phyloP scores from a whole-genome alignment of 2,329 filamentous ascomycete genomes.

The Epichloe hybrida region DNA sequence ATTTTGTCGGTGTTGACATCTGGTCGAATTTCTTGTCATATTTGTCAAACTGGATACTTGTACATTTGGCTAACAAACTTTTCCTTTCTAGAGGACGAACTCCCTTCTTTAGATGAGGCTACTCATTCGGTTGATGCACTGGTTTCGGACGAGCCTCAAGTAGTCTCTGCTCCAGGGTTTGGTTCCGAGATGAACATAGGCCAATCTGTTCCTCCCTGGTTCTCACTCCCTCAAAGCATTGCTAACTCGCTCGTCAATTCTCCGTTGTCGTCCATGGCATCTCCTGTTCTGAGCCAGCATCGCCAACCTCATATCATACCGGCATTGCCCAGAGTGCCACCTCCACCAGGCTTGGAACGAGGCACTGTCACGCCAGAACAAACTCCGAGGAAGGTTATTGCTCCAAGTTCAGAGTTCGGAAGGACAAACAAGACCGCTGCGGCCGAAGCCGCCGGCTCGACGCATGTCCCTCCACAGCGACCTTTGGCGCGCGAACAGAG shows the following conservation, averaged over 20 bases:
- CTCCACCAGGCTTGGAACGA: conserved; percentile 13
- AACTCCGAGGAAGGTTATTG: conserved; percentile 15
- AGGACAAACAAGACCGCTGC: conserved; percentile 32
- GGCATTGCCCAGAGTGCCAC: conserved; percentile 13
- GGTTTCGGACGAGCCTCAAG: conserved; percentile 43
- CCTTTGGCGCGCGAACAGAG: conserved; percentile 8
- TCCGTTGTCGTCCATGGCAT: conserved; percentile 7
- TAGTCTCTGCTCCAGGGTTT: conserved; percentile 4
- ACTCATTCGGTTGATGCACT: conserved; percentile 53
- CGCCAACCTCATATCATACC: conserved; percentile 13
- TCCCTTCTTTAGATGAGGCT: conserved; percentile 47
- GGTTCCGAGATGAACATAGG: conserved; percentile 5
- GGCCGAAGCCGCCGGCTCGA: conserved; percentile 31
- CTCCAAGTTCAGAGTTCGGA: conserved; percentile 22
- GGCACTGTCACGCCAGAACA: conserved; percentile 20
- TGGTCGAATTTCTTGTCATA: conserved; percentile 15
- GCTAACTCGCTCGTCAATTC: conserved; percentile 2
- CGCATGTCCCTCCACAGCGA: conserved; percentile 30
- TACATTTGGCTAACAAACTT: conserved; percentile 26
- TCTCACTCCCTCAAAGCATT: conserved; percentile 10
- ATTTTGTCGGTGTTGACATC: conserved; percentile 6
- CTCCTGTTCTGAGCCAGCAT: conserved; percentile 10
- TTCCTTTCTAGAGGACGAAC: conserved; percentile 43
- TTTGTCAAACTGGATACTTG: conserved; percentile 14
- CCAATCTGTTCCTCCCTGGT: conserved; percentile 19